phyloP scores from a whole-genome alignment of 371 early-diverging fungal genomes.

The Zopfochytrium polystomum region DNA sequence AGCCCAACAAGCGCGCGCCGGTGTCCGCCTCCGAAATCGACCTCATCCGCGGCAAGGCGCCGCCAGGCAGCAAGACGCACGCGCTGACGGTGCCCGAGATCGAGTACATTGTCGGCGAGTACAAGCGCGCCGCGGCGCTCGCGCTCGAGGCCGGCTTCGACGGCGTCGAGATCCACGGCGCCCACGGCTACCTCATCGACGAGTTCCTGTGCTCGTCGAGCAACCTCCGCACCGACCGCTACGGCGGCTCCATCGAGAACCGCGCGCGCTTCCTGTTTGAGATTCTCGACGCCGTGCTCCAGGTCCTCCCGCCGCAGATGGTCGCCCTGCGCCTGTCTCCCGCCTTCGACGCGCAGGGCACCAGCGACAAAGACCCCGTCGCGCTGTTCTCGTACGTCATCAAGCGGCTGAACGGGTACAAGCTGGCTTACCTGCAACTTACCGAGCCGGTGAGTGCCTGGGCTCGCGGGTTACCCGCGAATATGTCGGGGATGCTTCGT shows the following conservation, averaged over 20 bases:
- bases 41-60: too few species aligned
- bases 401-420: constrained; percentile 20
- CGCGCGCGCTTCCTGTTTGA: constrained; percentile 36
- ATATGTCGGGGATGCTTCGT: too few species aligned
- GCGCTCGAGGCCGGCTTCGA: constrained; percentile 54
- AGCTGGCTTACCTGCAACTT: constrained; percentile 37
- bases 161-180: constrained; percentile 80
- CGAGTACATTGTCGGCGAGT: constrained; percentile 56
- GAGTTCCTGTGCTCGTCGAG: not conserved
- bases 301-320: too few species aligned
- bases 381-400: constrained; percentile 36
- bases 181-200: constrained; percentile 33
- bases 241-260: constrained; percentile 48
- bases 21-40: too few species aligned
- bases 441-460: constrained; percentile 41
- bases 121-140: constrained; percentile 67
- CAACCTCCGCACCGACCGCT: constrained; percentile 47
- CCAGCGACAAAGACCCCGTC: constrained; percentile 26
- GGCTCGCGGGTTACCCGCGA: too few species aligned
- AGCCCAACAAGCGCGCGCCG: too few species aligned
- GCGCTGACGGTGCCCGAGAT: constrained; percentile 62
- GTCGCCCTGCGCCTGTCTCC: too few species aligned
- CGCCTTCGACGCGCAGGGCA: constrained; percentile 24
- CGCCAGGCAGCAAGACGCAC: too few species aligned
- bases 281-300: constrained; percentile 32